Percentiles rank a stretch among this genome's conserved stretches.
Evolutionary conservation across 176 grass and related monocot genomes (phyloP).

Genomic region (barley (Hordeum vulgare)): DNA sequence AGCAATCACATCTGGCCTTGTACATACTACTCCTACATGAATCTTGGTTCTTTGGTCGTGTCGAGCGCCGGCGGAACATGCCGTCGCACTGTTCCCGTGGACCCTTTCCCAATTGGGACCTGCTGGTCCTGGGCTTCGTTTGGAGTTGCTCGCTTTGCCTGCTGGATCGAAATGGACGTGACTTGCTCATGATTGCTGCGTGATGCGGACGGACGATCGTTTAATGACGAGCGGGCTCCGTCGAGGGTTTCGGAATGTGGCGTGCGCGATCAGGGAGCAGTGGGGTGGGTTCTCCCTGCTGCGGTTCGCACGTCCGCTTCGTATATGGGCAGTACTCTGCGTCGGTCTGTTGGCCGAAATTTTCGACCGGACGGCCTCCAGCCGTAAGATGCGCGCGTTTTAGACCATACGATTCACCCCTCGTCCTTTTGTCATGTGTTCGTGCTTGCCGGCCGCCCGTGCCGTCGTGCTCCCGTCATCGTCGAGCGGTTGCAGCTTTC

Average conservation of each 20-base stretch:
- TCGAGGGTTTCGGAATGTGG: slow-evolving; percentile 18
- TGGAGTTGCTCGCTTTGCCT: background rate
- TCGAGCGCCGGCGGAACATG: background rate
- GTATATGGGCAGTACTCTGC: too few relatives aligned
- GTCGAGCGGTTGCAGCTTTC: too few relatives aligned
- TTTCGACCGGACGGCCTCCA: too few relatives aligned
- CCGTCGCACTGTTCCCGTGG: background rate
- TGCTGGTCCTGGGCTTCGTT: background rate
- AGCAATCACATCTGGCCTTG: slow-evolving; percentile 1
- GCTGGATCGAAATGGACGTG: background rate
- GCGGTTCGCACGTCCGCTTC: background rate
- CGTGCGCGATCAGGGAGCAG: background rate
- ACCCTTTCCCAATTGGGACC: background rate
- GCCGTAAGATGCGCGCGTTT: too few relatives aligned
- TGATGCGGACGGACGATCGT: background rate
- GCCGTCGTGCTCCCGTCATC: too few relatives aligned
- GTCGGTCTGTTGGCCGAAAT: too few relatives aligned
- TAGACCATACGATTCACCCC: too few relatives aligned
- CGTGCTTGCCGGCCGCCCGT: too few relatives aligned
- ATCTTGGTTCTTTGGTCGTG: background rate
- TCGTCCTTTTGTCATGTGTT: too few relatives aligned
- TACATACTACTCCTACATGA: slow-evolving; percentile 33
- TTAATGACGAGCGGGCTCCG: background rate
- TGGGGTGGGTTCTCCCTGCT: background rate
- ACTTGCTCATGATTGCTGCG: background rate